Evolutionary conservation across 169 alveolate species (phyloP).

Genomic region (Amoebophrya sp.): DNA sequence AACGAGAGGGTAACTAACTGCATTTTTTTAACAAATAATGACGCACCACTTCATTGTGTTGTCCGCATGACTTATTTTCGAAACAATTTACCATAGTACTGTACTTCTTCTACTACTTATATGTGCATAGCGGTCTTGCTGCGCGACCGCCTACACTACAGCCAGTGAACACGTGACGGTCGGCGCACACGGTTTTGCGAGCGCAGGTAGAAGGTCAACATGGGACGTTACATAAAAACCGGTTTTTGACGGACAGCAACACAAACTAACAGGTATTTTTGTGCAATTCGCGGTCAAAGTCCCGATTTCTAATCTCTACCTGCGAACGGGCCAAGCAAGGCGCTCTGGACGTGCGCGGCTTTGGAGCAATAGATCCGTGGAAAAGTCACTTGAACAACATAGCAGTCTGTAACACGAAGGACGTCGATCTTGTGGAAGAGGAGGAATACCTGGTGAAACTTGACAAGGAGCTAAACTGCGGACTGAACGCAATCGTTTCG

Average conservation of each 20-base stretch:
- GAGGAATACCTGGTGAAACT: background rate
- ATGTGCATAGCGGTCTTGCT: too few relatives aligned
- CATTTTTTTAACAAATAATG: too few relatives aligned
- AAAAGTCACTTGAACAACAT: background rate
- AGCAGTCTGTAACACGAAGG: background rate
- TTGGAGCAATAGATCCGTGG: slow-evolving; percentile 39
- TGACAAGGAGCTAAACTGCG: background rate
- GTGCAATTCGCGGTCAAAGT: slow-evolving; percentile 30
- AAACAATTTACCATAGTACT: too few relatives aligned
- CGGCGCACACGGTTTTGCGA: too few relatives aligned
- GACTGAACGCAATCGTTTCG: background rate
- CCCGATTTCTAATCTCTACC: slow-evolving; percentile 31
- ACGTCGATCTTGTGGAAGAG: background rate
- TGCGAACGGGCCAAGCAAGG: slow-evolving; percentile 35
- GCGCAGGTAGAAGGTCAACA: too few relatives aligned
- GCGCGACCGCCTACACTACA: too few relatives aligned
- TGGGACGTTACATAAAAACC: too few relatives aligned
- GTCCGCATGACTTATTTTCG: too few relatives aligned
- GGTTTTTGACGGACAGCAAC: too few relatives aligned
- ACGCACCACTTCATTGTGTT: too few relatives aligned
- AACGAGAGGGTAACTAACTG: background rate
- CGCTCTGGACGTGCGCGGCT: slow-evolving; percentile 36
- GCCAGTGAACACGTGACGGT: too few relatives aligned
- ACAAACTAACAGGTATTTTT: background rate
- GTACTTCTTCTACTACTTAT: too few relatives aligned